Percentiles rank a stretch among this genome's conserved stretches.
phyloP scores from a whole-genome alignment of 352 stramenopile species.

The Globisporangium alternatum region DNA sequence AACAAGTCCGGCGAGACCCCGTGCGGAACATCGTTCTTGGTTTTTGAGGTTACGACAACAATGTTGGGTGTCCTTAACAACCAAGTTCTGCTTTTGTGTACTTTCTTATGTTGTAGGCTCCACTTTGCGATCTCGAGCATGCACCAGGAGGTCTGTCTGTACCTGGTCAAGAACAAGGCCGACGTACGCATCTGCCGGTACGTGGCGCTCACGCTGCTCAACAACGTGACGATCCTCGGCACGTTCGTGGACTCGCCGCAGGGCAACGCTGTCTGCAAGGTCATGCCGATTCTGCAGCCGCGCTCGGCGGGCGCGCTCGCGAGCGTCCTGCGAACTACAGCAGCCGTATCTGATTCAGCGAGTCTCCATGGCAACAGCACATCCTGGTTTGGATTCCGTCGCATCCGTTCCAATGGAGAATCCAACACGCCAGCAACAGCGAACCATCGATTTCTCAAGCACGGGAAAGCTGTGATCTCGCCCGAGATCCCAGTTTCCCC shows the following conservation, averaged over 20 bases:
- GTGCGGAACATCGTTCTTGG: constrained; percentile 25
- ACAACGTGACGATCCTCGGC: constrained; percentile 47
- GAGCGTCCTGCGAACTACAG: constrained; percentile 10
- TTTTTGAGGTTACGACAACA: not conserved
- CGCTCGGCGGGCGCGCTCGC: constrained; percentile 22
- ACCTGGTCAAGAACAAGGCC: constrained; percentile 54
- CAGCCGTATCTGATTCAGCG: not conserved
- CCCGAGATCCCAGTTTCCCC: constrained; percentile 6
- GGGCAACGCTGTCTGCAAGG: constrained; percentile 40
- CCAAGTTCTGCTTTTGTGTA: not conserved
- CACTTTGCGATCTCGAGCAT: constrained; percentile 82
- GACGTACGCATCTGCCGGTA: constrained; percentile 67
- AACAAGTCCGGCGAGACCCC: constrained; percentile 78
- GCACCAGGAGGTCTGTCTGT: constrained; percentile 62
- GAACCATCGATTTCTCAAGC: not conserved
- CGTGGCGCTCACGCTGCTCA: constrained; percentile 48
- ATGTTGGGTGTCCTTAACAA: not conserved
- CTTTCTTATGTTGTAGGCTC: constrained; percentile 31
- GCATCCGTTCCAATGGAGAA: not conserved
- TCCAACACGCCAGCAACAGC: not conserved
- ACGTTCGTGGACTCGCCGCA: constrained; percentile 63
- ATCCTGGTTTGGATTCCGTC: not conserved
- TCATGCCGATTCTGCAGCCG: constrained; percentile 58
- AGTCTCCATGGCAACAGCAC: not conserved
- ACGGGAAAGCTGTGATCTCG: constrained; percentile 8